Conservation (phyloP, 1,284 basidiomycete species). For the Grifola frondosa region DNA sequence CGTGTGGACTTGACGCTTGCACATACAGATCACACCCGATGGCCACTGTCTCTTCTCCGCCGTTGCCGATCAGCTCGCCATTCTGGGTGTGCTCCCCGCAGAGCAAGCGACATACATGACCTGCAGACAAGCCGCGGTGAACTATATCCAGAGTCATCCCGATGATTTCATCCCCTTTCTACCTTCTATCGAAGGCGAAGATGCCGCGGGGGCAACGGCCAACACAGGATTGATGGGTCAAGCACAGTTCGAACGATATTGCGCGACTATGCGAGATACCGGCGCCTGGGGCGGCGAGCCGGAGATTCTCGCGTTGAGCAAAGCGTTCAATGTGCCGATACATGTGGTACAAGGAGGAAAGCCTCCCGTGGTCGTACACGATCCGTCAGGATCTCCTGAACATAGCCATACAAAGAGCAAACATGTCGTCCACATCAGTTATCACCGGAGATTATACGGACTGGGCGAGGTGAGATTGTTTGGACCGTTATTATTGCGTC, state of each 20-base stretch:
- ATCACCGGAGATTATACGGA: constrained; percentile 90
- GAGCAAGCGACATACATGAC: constrained; percentile 56
- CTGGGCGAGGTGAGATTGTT: constrained; percentile 77
- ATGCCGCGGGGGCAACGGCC: constrained; percentile 60
- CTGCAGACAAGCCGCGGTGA: constrained; percentile 72
- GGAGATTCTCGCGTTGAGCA: constrained; percentile 89
- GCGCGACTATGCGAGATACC: constrained; percentile 77
- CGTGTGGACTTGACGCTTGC: neutral
- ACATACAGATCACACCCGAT: constrained; percentile 81
- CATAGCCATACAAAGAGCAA: constrained; percentile 37
- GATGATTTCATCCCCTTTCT: constrained; percentile 96
- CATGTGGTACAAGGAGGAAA: constrained; percentile 87
- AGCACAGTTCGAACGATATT: constrained; percentile 77
- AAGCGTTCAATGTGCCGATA: constrained; percentile 85
- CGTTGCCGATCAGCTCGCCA: constrained; percentile 83
- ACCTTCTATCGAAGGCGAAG: constrained; percentile 74
- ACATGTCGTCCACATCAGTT: constrained; percentile 75
- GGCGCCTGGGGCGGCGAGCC: constrained; percentile 97
- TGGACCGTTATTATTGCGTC: neutral
- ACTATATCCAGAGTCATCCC: constrained; percentile 82
- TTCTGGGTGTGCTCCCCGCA: constrained; percentile 59
- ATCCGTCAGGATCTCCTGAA: constrained; percentile 44
- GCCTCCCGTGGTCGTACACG: constrained; percentile 84
- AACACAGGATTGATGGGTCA: constrained; percentile 74
- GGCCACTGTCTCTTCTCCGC: constrained; percentile 96